Evolutionary conservation across 371 early-diverging fungal genomes (phyloP).

Genomic region (Mortierella sp.): DNA sequence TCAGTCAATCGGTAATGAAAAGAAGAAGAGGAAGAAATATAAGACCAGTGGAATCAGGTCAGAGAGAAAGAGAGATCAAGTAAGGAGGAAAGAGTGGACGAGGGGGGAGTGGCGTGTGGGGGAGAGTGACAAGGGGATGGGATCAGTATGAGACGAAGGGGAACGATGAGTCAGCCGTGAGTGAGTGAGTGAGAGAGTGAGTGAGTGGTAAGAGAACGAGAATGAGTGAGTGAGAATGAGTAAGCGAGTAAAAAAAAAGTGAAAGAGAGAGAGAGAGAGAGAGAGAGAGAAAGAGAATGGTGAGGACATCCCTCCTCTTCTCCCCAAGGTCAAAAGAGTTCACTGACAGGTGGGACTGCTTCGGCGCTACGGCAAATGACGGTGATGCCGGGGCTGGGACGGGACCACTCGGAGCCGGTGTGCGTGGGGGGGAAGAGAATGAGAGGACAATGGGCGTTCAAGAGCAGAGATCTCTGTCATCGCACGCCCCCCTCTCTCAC

Average conservation of each 20-base stretch:
- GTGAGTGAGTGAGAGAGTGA: constrained; percentile 7
- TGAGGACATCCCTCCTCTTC: neutral
- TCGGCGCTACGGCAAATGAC: too few species aligned
- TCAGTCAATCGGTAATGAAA: too few species aligned
- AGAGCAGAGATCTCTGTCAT: too few species aligned
- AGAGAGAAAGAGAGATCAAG: neutral
- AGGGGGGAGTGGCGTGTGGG: neutral
- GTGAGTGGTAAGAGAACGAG: neutral
- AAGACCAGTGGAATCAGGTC: neutral
- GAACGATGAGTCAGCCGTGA: neutral
- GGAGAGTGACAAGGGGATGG: neutral
- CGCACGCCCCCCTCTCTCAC: too few species aligned
- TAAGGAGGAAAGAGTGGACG: neutral
- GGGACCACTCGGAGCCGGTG: too few species aligned
- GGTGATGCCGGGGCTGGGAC: too few species aligned
- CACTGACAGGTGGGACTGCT: too few species aligned
- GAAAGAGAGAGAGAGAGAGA: neutral
- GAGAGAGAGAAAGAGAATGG: neutral
- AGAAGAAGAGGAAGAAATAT: neutral
- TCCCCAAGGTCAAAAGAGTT: too few species aligned
- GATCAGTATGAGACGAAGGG: constrained; percentile 1
- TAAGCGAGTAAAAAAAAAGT: neutral
- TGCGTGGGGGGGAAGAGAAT: too few species aligned
- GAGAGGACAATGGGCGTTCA: too few species aligned
- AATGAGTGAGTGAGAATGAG: neutral